Base-by-base conservation (phyloP, 1,284 basidiomycete species). In the Sanghuangporus sanghuang region DNA sequence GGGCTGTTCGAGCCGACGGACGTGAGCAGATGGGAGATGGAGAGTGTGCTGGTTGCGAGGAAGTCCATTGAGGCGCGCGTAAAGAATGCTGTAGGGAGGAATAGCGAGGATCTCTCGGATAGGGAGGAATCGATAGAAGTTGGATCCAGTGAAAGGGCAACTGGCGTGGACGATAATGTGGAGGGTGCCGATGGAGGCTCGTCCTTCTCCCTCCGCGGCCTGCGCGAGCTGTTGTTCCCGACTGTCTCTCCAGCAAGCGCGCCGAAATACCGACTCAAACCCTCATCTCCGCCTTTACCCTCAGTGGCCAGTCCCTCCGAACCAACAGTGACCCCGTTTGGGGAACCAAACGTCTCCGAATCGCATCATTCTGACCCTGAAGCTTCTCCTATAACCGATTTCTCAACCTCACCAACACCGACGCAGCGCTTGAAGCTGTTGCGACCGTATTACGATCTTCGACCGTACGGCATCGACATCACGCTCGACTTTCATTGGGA, bases 1-100 rank as follows among this genome's bases (percentile, higher is more conserved):
- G 62, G 66, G 42, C 76, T 90, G 62, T 92, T 92, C 69, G 83
- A 88, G 65, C 86, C 89, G 7, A 90, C 85, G 74, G 88, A 92
- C 66, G 77, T 86, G 53, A 82, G 86, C 32, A 78, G 78, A 50
- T 92, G 90, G 90, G 90, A 92, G 71, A 73, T 75, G 64, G 72
- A 79, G 62, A 89, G 86, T 42, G 57, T 69, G 6, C 58, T 48
- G 9, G 60, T 59, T 18, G 60, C 62, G 65, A 36, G 54, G 57
- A 32, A 53, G 44, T 50, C 59, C 55, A 6, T 59, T 69, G 77
- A 90, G 39, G 73, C 79, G 64, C 77, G 76, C 55, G 44, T 9
- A 18, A 46, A 46, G 16, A 6, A 16, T n/a, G 16, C 16, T 54
- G 73, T 76, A 61, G 71, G 72, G 67, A 73, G 57, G 21, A 72